These are phyloP conservation scores for Emergomyces africanus DNA, from an alignment of 2,329 filamentous ascomycete genomes.

Conservation along the genomic window DNA sequence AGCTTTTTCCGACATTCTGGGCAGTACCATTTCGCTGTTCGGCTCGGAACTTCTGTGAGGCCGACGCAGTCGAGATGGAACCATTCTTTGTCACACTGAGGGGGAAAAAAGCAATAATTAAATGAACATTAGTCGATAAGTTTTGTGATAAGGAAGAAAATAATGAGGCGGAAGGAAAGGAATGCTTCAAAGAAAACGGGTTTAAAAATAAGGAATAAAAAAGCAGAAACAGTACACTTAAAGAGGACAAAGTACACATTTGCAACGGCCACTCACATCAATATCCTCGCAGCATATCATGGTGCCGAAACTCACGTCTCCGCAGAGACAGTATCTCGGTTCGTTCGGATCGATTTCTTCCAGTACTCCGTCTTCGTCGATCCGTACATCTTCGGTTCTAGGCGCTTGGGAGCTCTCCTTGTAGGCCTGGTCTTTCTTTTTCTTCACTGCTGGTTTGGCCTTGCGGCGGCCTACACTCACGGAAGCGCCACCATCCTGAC, in stretches of 20 bases:
- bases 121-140: not conserved
- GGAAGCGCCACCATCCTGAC: conserved; percentile 47
- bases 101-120: not conserved
- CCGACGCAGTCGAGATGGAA: conserved; percentile 52
- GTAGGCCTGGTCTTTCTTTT: conserved; percentile 27
- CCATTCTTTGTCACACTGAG: conserved; percentile 53
- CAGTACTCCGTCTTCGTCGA: conserved; percentile 36
- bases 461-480: conserved; percentile 49
- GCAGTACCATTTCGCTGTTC: conserved; percentile 53
- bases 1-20: conserved; percentile 45
- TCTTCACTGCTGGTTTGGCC: conserved; percentile 36
- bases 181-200: not conserved
- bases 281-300: conserved; percentile 56
- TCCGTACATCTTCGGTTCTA: conserved; percentile 27
- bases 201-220: conserved; percentile 1
- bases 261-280: conserved; percentile 30
- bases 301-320: conserved; percentile 50
- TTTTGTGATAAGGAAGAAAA: too few species aligned
- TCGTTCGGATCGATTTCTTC: conserved; percentile 48
- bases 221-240: conserved; percentile 14
- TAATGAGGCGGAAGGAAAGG: not conserved
- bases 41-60: conserved; percentile 44
- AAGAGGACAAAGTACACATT: conserved; percentile 3
- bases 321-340: conserved; percentile 51
- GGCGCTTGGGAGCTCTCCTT: conserved; percentile 13